Base-by-base conservation (phyloP, 352 stramenopile genomes). In the Pelagophyceae sp. region DNA sequence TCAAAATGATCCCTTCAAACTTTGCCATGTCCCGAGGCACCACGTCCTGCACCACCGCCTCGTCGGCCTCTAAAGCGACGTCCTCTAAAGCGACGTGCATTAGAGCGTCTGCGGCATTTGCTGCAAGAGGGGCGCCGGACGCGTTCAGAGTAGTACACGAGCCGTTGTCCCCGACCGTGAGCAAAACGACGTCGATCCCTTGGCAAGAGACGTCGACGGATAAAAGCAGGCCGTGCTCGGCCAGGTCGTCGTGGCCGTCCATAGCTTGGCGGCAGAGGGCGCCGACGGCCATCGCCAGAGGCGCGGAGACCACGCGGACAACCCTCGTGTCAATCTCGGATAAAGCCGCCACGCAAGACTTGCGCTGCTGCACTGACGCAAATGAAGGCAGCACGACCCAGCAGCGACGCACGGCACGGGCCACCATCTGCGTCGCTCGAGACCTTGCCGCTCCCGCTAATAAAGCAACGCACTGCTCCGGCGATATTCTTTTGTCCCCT, bases 371-470 rank as follows among this genome's bases (percentile, higher is more conserved):
- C 6, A 23, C 5, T 33, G 11, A 31, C 15, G 67, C 67, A 6
- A 20, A n/a, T 0, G 2, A 33, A 3, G 67, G 67, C 23, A 19
- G 35, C 35, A 74, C 67, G 38, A 74, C 11, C 27, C 5, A 29
- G 2, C 2, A 1, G 29, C 67, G 67, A 1, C 67, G 67, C 15
- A 74, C 67, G 37, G 67, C 35, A 33, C 2, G 25, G 2, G 2
- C 33, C 0, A 58, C 37, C 35, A 74, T 33, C 67, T 74, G 67
- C 23, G 67, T 74, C 33, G 67, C 67, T 5, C 67, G 67, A 33
- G 51, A 37, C 23, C 67, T 11, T 1, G 37, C 19, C 38, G 5
- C 1, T 19, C 35, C 67, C 5, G 31, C 2, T 11, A 74, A 37
- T 11, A 74, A 11, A 1, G 2, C 67, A 5, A 51, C 33, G 67